A percentile compares a stretch with the other conserved stretches of the same genome.
Evolutionary conservation across 495 filamentous ascomycete species (phyloP).

Genomic region (Chaetomium fimeti): DNA sequence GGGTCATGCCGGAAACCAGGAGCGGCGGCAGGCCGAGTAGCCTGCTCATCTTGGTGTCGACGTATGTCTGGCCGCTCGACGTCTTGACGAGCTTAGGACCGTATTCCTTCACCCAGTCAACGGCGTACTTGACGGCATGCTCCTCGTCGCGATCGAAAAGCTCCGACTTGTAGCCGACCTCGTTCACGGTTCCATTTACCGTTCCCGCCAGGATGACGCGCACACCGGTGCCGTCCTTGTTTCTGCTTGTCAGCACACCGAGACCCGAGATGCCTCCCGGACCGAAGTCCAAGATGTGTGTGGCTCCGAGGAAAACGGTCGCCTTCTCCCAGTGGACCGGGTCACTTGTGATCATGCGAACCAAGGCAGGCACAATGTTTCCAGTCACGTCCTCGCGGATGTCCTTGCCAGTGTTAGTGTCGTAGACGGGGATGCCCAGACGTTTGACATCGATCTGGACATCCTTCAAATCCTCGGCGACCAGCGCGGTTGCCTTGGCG

Average conservation of each 20-base stretch:
- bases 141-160: slow-evolving; percentile 93
- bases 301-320: slow-evolving; percentile 81
- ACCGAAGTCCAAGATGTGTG: slow-evolving; percentile 93
- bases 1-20: slow-evolving; percentile 96
- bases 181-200: slow-evolving; percentile 81
- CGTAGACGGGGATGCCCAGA: slow-evolving; percentile 77
- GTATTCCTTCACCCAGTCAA: slow-evolving; percentile 98
- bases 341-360: slow-evolving; percentile 91
- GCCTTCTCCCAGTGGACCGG: slow-evolving; percentile 93
- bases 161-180: slow-evolving; percentile 96
- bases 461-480: slow-evolving; percentile 82
- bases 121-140: slow-evolving; percentile 88
- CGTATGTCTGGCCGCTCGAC: slow-evolving; percentile 78
- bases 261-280: slow-evolving; percentile 95
- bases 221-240: slow-evolving; percentile 96
- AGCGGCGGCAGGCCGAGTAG: slow-evolving; percentile 85
- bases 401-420: slow-evolving; percentile 84
- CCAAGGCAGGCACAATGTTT: slow-evolving; percentile 72
- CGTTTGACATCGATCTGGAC: slow-evolving; percentile 65
- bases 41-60: slow-evolving; percentile 97
- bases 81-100: slow-evolving; percentile 86
- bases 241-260: slow-evolving; percentile 93
- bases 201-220: slow-evolving; percentile 90
- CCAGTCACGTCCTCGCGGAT: slow-evolving; percentile 60
- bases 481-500: slow-evolving; percentile 69